Conservation (phyloP, 2,329 filamentous ascomycete genomes). For the Exophiala bonariae region DNA sequence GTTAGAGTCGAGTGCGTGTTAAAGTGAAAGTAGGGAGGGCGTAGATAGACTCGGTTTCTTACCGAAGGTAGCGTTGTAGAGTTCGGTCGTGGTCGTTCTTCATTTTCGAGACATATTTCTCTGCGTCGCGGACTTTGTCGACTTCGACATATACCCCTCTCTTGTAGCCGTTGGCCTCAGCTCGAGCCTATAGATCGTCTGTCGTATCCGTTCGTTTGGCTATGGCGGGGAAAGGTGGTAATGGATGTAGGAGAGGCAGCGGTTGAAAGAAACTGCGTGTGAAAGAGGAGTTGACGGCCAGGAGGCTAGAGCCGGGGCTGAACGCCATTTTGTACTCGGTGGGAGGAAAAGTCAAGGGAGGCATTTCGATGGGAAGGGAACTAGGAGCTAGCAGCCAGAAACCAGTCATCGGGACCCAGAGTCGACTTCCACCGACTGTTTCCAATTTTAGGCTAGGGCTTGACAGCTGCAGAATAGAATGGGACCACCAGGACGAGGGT, state of each 20-base stretch:
- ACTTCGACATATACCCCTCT: slow-evolving; percentile 10
- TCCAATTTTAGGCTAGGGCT: no score
- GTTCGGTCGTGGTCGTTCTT: slow-evolving; percentile 10
- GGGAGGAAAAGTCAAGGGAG: neutral
- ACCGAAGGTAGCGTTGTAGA: slow-evolving; percentile 9
- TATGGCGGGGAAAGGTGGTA: neutral
- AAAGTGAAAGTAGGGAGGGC: neutral
- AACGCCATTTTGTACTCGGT: neutral
- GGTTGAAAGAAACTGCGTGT: neutral
- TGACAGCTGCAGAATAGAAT: neutral
- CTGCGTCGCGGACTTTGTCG: slow-evolving; percentile 3
- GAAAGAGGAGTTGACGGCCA: neutral
- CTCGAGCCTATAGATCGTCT: slow-evolving; percentile 12
- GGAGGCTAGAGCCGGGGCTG: neutral
- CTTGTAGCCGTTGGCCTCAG: slow-evolving; percentile 14
- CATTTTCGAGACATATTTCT: slow-evolving; percentile 14
- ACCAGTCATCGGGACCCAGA: neutral
- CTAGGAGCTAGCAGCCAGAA: neutral
- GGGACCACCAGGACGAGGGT: neutral
- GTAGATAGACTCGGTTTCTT: neutral
- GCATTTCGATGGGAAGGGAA: neutral
- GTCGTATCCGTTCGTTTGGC: slow-evolving; percentile 3
- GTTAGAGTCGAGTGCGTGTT: neutral
- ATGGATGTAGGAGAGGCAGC: neutral
- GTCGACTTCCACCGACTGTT: neutral